These are phyloP conservation scores for Apiospora phragmitis DNA, from an alignment of 2,329 filamentous ascomycete genomes.

Conservation along the genomic window DNA sequence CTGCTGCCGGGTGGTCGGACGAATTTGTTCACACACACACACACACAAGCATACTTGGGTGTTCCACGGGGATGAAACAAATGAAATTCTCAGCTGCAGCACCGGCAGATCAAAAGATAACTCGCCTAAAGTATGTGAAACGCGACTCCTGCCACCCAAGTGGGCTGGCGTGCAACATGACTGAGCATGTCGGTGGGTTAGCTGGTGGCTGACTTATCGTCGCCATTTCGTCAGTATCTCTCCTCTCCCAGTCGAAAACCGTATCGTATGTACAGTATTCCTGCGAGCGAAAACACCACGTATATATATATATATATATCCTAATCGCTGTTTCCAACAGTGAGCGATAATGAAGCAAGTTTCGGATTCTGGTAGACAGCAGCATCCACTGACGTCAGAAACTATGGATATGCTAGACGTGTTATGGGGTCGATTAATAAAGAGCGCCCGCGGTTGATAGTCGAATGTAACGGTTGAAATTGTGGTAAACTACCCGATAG, in stretches of 20 bases:
- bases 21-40: background rate
- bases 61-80: constrained; percentile 4
- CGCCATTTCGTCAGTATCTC: background rate
- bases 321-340: background rate
- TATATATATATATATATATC: background rate
- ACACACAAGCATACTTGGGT: background rate
- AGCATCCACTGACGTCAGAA: background rate
- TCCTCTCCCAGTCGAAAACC: background rate
- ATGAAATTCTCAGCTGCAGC: background rate
- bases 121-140: background rate
- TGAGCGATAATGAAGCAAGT: background rate
- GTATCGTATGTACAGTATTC: background rate
- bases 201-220: background rate
- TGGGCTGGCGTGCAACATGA: background rate
- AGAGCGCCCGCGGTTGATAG: background rate
- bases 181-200: background rate
- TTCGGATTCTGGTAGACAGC: background rate
- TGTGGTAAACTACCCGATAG: background rate
- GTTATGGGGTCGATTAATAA: background rate
- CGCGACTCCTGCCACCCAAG: background rate
- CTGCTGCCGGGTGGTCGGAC: background rate
- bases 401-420: background rate
- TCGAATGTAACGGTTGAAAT: background rate
- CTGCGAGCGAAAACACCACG: background rate
- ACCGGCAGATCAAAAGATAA: background rate